Base-by-base conservation (phyloP, 192 early-diverging fungal species). In the Thoreauomyces humboldtii region DNA sequence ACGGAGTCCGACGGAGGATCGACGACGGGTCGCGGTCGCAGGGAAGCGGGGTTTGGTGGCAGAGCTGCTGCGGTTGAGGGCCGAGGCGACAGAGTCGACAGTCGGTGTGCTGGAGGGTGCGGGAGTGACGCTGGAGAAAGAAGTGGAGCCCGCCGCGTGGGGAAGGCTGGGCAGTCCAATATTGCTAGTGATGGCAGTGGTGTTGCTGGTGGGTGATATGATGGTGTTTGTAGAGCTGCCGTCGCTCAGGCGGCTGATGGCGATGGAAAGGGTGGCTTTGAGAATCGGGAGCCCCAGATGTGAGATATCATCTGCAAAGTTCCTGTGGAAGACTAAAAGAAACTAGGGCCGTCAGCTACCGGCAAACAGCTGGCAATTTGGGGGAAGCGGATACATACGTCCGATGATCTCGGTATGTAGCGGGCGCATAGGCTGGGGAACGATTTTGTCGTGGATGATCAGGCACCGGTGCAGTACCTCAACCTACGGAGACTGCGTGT, bases 371-470 rank as follows among this genome's bases (percentile, higher is more conserved):
- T 66, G 60, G 29, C 55, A 43, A 41, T n/a, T n/a, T n/a, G n/a
- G 17, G 38, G 38, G 17, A 41, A 41, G 38, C 2, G 36, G 32
- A 32, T 19, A 55, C 72, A 22, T 70, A 76, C 74, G 9, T 43
- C 36, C 38, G 4, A 75, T 62, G 38, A 81, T 27, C 11, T 79
- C 69, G 7, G 73, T 81, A 61, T 91, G 89, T 38, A 91, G 77
- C 15, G 89, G 89, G 44, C 85, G 56, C 88, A 91, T 87, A 37
- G 88, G 75, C 0, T 36, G 7, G n/a, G 82, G 74, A 5, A 88
- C 86, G 19, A 91, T 61, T 19, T 63, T 56, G 14, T 79, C 81
- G 61, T 91, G 89, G 24, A 88, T 46, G 21, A 65, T 59, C 43
- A 91, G 63, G 57, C 86, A 90, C 42, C 76, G 44, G 41, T 81